Evolutionary conservation across 192 early-diverging fungal species (phyloP), one percentile per base, ranked within the genome.

Genomic region (Backusella psychrophila): DNA sequence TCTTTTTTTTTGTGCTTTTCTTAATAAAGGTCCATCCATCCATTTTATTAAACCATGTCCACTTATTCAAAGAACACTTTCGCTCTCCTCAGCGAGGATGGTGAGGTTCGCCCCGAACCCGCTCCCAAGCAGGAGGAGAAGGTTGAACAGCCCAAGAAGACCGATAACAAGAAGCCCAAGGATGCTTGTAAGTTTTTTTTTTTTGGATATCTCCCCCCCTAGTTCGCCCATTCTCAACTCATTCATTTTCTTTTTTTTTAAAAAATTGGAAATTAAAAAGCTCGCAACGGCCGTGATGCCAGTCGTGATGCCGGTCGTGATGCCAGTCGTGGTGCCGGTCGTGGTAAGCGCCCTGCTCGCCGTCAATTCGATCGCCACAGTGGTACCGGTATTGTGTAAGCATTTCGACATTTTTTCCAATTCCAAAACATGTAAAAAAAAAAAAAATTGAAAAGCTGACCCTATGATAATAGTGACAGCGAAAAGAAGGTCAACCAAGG

Each of bases 401-500:
- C 75, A 49, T 19, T 29, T 31, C 3, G 38, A 26, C 19, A 35
- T n/a, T 67, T 67, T 36, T 67, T 49, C 6, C 46, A 49, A 38
- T 31, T 29, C 26, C 5, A 39, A 41, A 69, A 26, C 33, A 71
- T 14, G 39, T 4, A n/a, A n/a, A n/a, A n/a, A 52, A 72, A 72
- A 63, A 7, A 8, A 17, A 21, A 17, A 21, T 19, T 53, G n/a
- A 53, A n/a, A 53, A n/a, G n/a, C n/a, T 3, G 6, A 1, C 29
- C 29, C 19, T 17, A 53, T n/a, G 5, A 19, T 1, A 41, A 75
- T 66, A 86, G 85, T 69, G 96, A 96, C 81, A 91, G 90, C 63
- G 93, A 93, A 46, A 99, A 99, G 91, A 97, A 99, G 89, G 92
- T 94, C 81, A 92, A 88, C 81, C 91, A 92, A 81, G 91, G 90